Percentiles rank a stretch among this genome's conserved stretches.
These are phyloP conservation scores for Solanum dulcamara DNA, from an alignment of 257 asterid species.

Conservation along the genomic window DNA sequence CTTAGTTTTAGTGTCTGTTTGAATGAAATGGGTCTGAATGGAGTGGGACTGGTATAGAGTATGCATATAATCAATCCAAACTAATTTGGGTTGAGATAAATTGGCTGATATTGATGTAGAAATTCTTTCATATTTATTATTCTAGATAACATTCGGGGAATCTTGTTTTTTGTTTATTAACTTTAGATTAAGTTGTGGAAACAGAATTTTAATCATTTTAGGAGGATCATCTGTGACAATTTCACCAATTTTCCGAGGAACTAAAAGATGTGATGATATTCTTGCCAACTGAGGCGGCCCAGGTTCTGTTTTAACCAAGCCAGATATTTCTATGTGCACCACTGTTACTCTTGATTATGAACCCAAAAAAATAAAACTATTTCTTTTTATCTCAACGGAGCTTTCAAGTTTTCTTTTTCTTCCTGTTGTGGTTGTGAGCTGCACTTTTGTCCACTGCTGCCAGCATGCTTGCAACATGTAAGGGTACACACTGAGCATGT, in stretches of 20 bases:
- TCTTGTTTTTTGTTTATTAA: neutral
- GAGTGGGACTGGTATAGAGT: neutral
- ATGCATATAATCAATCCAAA: neutral
- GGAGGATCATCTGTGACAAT: neutral
- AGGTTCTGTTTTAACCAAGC: neutral
- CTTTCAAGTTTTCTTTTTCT: neutral
- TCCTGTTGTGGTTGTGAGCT: neutral
- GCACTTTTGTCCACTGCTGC: neutral
- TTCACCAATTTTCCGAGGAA: neutral
- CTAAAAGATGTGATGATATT: neutral
- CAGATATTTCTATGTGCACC: neutral
- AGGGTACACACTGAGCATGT: neutral
- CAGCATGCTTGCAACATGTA: neutral
- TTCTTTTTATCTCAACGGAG: neutral
- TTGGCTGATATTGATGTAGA: neutral
- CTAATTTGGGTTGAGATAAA: neutral
- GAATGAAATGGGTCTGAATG: neutral
- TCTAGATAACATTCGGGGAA: neutral
- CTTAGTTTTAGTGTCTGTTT: neutral
- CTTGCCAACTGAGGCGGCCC: neutral
- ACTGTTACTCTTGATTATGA: neutral
- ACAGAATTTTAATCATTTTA: neutral
- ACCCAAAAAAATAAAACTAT: neutral
- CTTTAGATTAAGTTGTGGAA: neutral
- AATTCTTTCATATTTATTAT: neutral